These are phyloP conservation scores for Spergularia azorica DNA, from an alignment of 179 eudicot genomes.

Conservation along the genomic window DNA sequence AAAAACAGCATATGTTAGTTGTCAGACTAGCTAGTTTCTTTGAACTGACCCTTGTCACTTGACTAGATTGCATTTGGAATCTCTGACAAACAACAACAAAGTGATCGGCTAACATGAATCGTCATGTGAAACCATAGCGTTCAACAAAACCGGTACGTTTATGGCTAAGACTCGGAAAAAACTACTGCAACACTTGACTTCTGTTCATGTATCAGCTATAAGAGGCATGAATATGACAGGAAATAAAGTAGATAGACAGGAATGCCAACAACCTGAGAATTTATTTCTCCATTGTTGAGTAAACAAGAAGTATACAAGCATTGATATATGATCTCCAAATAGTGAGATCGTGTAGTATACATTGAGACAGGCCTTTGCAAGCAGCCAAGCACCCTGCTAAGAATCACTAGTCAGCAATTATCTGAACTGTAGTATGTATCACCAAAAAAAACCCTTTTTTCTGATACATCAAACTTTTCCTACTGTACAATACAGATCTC, in stretches of 20 bases:
- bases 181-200: neutral
- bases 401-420: conserved; percentile 17
- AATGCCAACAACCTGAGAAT: conserved; percentile 13
- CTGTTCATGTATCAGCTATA: neutral
- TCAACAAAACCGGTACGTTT: too few relatives aligned
- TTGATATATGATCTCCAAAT: neutral
- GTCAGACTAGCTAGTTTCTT: too few relatives aligned
- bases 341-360: conserved; percentile 8
- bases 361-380: conserved; percentile 1
- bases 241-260: conserved; percentile 2
- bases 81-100: too few relatives aligned
- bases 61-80: too few relatives aligned
- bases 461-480: conserved; percentile 22
- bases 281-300: neutral
- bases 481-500: conserved; percentile 42
- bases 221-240: neutral
- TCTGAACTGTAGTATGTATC: conserved; percentile 7
- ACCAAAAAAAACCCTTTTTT: conserved; percentile 1
- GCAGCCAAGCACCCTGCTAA: conserved; percentile 16
- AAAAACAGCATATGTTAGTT: too few relatives aligned
- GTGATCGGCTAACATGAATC: too few relatives aligned
- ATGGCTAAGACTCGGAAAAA: too few relatives aligned
- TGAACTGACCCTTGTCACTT: too few relatives aligned
- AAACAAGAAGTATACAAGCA: conserved; percentile 13
- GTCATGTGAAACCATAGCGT: too few relatives aligned